Conservation (phyloP, 1,284 basidiomycete species). For the Malassezia brasiliensis region DNA sequence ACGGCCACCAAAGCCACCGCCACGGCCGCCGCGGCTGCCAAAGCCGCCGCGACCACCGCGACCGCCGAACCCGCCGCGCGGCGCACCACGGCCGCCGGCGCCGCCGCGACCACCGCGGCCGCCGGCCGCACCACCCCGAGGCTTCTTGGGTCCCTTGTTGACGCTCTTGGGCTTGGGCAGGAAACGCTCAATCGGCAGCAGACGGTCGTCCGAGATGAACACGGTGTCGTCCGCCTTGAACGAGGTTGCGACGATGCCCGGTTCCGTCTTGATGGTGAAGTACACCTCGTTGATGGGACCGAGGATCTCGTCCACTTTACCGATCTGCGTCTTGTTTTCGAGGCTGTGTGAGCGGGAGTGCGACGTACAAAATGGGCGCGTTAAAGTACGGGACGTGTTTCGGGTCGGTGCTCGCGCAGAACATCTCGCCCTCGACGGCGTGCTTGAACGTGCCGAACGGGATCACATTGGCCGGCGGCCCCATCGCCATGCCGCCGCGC, state of each 20-base stretch:
- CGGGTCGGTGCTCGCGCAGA: constrained; percentile 70
- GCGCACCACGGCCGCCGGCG: background rate
- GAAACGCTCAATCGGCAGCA: constrained; percentile 91
- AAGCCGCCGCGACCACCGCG: background rate
- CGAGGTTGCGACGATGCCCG: constrained; percentile 86
- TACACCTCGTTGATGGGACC: constrained; percentile 98
- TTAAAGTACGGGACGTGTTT: constrained; percentile 84
- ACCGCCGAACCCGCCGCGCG: constrained; percentile 3
- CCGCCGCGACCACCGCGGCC: constrained; percentile 32
- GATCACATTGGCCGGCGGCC: constrained; percentile 44
- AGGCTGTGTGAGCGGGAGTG: constrained; percentile 50
- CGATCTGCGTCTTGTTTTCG: constrained; percentile 90
- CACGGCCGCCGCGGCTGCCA: constrained; percentile 19
- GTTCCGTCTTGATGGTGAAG: constrained; percentile 95
- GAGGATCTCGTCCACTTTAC: constrained; percentile 91
- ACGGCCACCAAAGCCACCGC: constrained; percentile 26
- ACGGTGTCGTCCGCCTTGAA: constrained; percentile 98
- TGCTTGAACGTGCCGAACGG: constrained; percentile 51
- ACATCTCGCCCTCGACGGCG: constrained; percentile 96
- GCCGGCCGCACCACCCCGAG: constrained; percentile 43
- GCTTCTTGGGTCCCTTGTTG: constrained; percentile 27
- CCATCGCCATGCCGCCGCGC: constrained; percentile 33
- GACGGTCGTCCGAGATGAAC: constrained; percentile 89
- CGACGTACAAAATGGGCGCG: constrained; percentile 72
- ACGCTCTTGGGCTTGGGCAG: constrained; percentile 80